Evolutionary conservation across 2,329 filamentous ascomycete species (phyloP).

Genomic region (Tolypocladium ophioglossoides): DNA sequence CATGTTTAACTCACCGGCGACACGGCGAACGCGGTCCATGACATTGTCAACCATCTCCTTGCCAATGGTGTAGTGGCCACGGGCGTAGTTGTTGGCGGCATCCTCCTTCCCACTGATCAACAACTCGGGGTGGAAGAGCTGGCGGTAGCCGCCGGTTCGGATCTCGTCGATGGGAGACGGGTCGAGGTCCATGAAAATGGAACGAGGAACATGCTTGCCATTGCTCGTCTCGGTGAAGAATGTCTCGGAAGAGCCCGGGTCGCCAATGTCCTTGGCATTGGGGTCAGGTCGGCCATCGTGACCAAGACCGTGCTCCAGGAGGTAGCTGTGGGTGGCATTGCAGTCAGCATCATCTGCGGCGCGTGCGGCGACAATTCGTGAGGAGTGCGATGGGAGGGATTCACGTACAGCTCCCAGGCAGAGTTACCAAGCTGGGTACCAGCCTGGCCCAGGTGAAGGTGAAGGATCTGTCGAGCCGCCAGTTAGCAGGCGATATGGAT

Average conservation of each 20-base stretch:
- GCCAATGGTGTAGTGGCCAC: conserved; percentile 66
- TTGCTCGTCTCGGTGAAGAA: conserved; percentile 64
- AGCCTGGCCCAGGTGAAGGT: conserved; percentile 57
- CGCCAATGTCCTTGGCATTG: conserved; percentile 46
- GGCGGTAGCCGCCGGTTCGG: conserved; percentile 55
- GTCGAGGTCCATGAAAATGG: conserved; percentile 63
- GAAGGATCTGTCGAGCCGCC: conserved; percentile 39
- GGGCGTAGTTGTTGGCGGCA: conserved; percentile 68
- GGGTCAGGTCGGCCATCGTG: conserved; percentile 54
- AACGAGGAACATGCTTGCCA: conserved; percentile 63
- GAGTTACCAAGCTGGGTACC: conserved; percentile 66
- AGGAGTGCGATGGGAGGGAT: conserved; percentile 11
- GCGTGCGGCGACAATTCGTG: neutral
- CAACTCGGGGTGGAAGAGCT: conserved; percentile 63
- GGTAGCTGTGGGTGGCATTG: conserved; percentile 40
- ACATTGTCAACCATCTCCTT: conserved; percentile 66
- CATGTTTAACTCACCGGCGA: conserved; percentile 42
- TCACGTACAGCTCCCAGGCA: conserved; percentile 63
- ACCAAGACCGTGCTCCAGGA: conserved; percentile 61
- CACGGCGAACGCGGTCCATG: conserved; percentile 59
- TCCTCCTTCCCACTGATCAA: conserved; percentile 67
- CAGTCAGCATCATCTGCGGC: conserved; percentile 10
- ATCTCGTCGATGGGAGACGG: conserved; percentile 66
- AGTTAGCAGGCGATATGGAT: conserved; percentile 6
- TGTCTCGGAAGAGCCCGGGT: conserved; percentile 57